phyloP scores from a whole-genome alignment of 805 yeast species.

The Zygoascus biomembranicola region DNA sequence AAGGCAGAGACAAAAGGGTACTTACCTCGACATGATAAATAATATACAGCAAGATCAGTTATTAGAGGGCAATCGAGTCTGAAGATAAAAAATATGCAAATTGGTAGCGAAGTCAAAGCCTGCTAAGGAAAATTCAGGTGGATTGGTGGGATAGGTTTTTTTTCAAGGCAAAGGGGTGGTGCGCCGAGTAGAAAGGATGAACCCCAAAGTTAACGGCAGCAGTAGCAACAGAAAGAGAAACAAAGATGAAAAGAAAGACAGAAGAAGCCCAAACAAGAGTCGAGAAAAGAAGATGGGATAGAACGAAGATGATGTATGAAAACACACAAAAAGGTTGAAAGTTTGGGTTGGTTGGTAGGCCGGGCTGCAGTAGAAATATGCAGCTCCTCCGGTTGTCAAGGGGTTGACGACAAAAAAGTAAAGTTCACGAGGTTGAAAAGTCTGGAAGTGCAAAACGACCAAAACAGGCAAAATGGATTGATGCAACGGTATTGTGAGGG shows the following conservation, averaged over 20 bases:
- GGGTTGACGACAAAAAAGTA: not conserved
- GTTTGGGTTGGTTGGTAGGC: too few species aligned
- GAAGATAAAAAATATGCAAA: not conserved
- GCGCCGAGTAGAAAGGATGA: not conserved
- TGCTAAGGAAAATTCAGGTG: not conserved
- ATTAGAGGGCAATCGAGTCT: not conserved
- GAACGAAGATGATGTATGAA: too few species aligned
- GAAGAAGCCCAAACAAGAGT: not conserved
- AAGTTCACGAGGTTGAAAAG: not conserved
- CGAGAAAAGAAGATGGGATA: not conserved
- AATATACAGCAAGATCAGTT: not conserved
- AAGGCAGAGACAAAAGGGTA: not conserved
- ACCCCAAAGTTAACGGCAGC: not conserved
- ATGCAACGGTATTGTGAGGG: not conserved
- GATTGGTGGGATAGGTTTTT: not conserved
- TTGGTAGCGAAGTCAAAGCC: not conserved
- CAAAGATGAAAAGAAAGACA: not conserved
- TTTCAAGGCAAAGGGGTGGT: not conserved
- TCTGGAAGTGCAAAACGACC: not conserved
- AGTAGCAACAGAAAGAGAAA: not conserved
- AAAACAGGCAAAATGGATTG: not conserved
- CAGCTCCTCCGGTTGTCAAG: not conserved
- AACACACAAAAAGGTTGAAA: too few species aligned
- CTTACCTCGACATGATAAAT: not conserved
- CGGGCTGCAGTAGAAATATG: not conserved